Evolutionary conservation across 2,329 filamentous ascomycete species (phyloP), one percentile per base, ranked within the genome.

Genomic region (Neofusicoccum ribis): DNA sequence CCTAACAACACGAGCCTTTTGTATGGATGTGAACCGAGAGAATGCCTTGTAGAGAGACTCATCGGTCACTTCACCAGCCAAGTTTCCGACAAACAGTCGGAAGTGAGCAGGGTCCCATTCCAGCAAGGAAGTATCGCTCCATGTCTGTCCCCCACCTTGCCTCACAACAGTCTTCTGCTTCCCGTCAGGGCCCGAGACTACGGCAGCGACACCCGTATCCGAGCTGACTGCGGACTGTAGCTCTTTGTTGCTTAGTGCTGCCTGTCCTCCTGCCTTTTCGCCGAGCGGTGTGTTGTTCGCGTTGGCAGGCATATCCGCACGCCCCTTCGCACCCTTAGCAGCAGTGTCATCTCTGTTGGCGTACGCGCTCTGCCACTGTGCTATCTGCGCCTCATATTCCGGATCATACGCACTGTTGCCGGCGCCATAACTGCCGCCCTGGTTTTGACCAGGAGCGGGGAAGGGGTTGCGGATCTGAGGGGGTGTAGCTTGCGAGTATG

Each of bases 21-120:
- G 90, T 27, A 98, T 88, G 1, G 92, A 96, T 17, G 87, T 84
- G 84, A 96, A 99, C 66, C 90, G 88, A 20, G 91, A 85, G 72
- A 99, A 99, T 1, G 95, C 95, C 80, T 99, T 99, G 72, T 95
- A 85, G 11, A 99, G 85, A 1, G 92, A 95, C 64, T 99, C 95
- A 77, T 99, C 95, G 1, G 95, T 99, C 36, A 96, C 95, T 82
- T 99, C 95, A 70, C 95, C 95, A 46, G 95, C 95, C 60, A 99
- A 86, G 77, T 99, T 99, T 69, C 95, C 95, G 15, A 98, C 93
- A 77, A 98, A 98, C 49, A 99, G 87, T 41, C 95, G 92, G 73
- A 97, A 91, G 76, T 99, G 95, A 34, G 91, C 87, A 1, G 94
- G 94, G 74, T 98, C 93, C 95, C 95, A 99, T 76, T 98, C 95